Percentiles rank a stretch among this genome's conserved stretches.
Evolutionary conservation across 169 alveolate genomes (phyloP).

Genomic region (Theileria orientalis): DNA sequence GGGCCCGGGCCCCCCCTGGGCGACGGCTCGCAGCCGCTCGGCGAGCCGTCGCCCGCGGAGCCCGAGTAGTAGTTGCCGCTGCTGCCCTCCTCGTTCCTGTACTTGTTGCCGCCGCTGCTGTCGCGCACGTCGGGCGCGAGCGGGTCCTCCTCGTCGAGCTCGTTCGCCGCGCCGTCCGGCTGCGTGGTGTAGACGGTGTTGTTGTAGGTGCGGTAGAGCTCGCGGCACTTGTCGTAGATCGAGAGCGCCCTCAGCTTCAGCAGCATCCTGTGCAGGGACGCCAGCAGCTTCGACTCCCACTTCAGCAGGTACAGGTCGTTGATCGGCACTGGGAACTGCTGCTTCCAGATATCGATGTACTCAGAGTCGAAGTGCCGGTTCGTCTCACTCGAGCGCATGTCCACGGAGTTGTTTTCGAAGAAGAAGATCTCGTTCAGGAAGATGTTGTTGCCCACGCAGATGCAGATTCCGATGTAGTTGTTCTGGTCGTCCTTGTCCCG

Average conservation of each 20-base stretch:
- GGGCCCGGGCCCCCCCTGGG: too few relatives aligned
- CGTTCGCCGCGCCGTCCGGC: neutral
- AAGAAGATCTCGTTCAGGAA: neutral
- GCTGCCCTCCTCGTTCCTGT: neutral
- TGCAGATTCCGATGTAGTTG: slow-evolving; percentile 65
- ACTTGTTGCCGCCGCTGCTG: neutral
- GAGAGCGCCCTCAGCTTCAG: slow-evolving; percentile 68
- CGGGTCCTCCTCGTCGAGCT: neutral
- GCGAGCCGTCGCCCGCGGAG: neutral
- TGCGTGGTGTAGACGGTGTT: neutral
- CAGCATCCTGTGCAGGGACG: slow-evolving; percentile 66
- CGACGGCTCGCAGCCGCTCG: neutral
- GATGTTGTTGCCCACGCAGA: slow-evolving; percentile 78
- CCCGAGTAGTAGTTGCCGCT: slow-evolving; percentile 9
- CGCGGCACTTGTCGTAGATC: slow-evolving; percentile 75
- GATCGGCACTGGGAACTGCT: slow-evolving; percentile 65
- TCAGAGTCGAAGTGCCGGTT: slow-evolving; percentile 55
- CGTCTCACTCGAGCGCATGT: neutral
- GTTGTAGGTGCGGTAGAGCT: slow-evolving; percentile 74
- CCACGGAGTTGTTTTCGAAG: neutral
- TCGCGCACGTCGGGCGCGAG: neutral
- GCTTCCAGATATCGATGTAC: slow-evolving; percentile 74
- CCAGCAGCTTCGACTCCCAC: slow-evolving; percentile 72
- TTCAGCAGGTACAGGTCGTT: slow-evolving; percentile 73
- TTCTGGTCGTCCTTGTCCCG: neutral